Evolutionary conservation across 371 early-diverging fungal genomes (phyloP), one percentile per base, ranked within the genome.

Genomic region (Mucor racemosus): DNA sequence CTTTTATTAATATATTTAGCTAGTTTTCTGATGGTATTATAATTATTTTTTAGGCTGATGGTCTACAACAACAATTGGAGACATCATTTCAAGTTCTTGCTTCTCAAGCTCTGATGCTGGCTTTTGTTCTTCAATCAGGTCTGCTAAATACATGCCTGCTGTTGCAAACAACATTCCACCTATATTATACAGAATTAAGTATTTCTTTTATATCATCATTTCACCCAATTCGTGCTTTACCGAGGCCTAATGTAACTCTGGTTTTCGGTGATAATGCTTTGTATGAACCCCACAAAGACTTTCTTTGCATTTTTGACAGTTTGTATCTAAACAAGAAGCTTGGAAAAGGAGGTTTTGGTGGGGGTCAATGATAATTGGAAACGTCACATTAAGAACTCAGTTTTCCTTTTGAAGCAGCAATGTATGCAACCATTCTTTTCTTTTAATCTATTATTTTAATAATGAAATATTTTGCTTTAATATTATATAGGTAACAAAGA

Each of bases 161-260:
- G 78, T 77, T 17, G 84, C 76, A 76, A 84, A 79, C 8, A 61
- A 69, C 84, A 84, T 84, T 36, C 84, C 84, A 62, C 78, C 84
- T 84, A 62, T 19, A 8, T 58, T 31, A 62, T 31, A 17, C 1
- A 15, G 14, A 8, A 15, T 46, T 8, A 31, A 31, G 31, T 55
- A 0, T 26, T 38, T 0, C 35, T 1, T 15, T 4, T 2, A 36
- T 17, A 26, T 26, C 3, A 26, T 1, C 3, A 26, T 26, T 26
- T 26, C 26, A 3, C 1, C 26, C 26, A 26, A 26, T n/a, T n/a
- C 0, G 5, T 11, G n/a, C 26, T 58, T 66, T 73, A 79, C 84
- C 81, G 39, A 84, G 46, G 4, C 84, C 84, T 9, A 84, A 60
- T 41, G 46, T 64, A 6, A 81, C 66, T 50, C 84, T 72, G 55